Evolutionary conservation across 208 protist genomes (phyloP).

Genomic region (Crithidia brevicula): DNA sequence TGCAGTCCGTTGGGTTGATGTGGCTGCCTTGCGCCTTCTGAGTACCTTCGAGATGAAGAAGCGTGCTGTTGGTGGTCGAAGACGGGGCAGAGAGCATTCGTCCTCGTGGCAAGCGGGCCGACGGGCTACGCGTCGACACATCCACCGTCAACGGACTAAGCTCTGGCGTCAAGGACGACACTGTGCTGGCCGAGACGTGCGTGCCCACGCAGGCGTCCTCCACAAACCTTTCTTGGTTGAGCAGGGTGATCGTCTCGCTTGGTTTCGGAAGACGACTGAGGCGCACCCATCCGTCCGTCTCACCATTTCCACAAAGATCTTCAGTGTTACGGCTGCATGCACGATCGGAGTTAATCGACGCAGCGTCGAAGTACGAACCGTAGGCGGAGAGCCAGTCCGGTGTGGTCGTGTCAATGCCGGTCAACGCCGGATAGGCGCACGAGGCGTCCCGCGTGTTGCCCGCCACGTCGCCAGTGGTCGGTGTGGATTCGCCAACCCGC

Average conservation of each 20-base stretch:
- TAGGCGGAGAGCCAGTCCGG: slow-evolving; percentile 32
- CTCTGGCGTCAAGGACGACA: slow-evolving; percentile 12
- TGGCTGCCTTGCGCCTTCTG: too few relatives aligned
- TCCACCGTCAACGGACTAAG: slow-evolving; percentile 20
- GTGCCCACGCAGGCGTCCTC: slow-evolving; percentile 9
- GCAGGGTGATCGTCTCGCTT: too few relatives aligned
- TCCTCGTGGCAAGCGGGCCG: neutral
- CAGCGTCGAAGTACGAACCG: slow-evolving; percentile 17
- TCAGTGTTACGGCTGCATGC: neutral
- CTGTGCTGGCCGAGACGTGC: slow-evolving; percentile 20
- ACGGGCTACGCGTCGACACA: neutral
- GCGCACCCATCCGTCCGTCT: neutral
- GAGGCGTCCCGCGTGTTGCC: neutral
- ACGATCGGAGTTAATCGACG: neutral
- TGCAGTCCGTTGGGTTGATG: too few relatives aligned
- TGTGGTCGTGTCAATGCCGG: neutral
- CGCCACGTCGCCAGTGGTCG: neutral
- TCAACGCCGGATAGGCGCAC: neutral
- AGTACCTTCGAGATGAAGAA: too few relatives aligned
- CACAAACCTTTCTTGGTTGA: too few relatives aligned
- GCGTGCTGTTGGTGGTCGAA: too few relatives aligned
- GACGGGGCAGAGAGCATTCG: neutral
- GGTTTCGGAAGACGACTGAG: neutral
- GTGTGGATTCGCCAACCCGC: neutral
- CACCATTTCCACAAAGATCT: neutral